Evolutionary conservation across 768 basidiomycete species (phyloP), one percentile per base, ranked within the genome.

Genomic region (Ramaria sp.): DNA sequence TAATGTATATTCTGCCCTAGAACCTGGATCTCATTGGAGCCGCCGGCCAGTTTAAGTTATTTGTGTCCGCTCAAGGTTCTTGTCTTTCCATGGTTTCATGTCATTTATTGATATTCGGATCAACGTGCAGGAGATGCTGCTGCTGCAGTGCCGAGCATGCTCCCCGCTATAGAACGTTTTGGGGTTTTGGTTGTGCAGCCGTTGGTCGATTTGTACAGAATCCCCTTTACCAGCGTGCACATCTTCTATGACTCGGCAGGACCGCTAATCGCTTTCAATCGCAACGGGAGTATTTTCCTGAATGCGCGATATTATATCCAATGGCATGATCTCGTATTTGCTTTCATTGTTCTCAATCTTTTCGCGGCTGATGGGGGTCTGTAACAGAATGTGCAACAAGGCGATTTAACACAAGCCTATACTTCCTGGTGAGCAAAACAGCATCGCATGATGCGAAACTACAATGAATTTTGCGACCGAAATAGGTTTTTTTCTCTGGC

Each of bases 231-330:
- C 0, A 85, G 84, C 44, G 61, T 96, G 56, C 89, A 95, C 61
- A 76, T 99, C 5, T 98, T 98, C 66, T 85, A 82, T 67, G 94
- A 98, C 63, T 64, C 74, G 20, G 69, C 71, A 4, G 94, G 95
- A 1, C 83, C 82, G 1, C 69, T 88, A 12, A 95, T 98, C 52
- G 96, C 93, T 1, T 98, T 99, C 73, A 99, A 97, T 65, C 74
- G 92, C 25, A 81, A 81, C 47, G 91, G 87, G 2, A 87, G 85
- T 56, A 74, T 98, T 15, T 98, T 91, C 68, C 67, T 96, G 56
- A 98, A 96, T 64, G 69, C 91, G 22, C 76, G 92, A 20, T 95
- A 84, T 65, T 93, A 80, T 57, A 77, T 88, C 62, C 78, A 83
- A 48, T 92, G 89, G 88, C 92, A 87, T 92, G 66, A 72, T 85